A percentile compares a stretch with the other conserved stretches of the same genome.
Conservation (phyloP, 352 stramenopile genomes). For the Phytophthora fragariae region DNA sequence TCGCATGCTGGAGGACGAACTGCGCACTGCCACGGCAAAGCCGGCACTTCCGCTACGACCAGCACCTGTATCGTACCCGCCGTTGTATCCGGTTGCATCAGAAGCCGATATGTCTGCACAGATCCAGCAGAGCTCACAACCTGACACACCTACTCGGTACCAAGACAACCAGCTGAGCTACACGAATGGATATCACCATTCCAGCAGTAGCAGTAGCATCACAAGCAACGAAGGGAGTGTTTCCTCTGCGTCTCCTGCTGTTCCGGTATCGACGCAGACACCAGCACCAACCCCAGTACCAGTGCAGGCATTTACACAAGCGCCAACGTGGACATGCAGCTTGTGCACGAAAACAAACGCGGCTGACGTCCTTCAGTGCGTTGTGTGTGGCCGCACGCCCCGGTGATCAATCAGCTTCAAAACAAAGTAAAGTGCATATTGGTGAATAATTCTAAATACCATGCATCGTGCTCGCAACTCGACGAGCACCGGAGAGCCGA, state of each 20-base stretch:
- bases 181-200: slow-evolving; percentile 29
- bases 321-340: slow-evolving; percentile 63
- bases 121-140: slow-evolving; percentile 19
- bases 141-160: slow-evolving; percentile 2
- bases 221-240: slow-evolving; percentile 19
- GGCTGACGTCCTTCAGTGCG: slow-evolving; percentile 56
- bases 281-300: not conserved
- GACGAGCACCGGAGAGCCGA: not conserved
- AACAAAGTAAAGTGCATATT: slow-evolving; percentile 6
- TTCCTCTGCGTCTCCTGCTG: not conserved
- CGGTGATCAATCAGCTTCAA: slow-evolving; percentile 24
- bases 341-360: slow-evolving; percentile 81
- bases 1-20: slow-evolving; percentile 60
- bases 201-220: slow-evolving; percentile 25
- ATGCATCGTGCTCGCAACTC: slow-evolving; percentile 5
- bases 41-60: slow-evolving; percentile 15
- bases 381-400: slow-evolving; percentile 72
- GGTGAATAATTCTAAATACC: slow-evolving; percentile 12
- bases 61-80: slow-evolving; percentile 40
- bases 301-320: slow-evolving; percentile 19
- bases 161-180: slow-evolving; percentile 21
- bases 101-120: slow-evolving; percentile 23
- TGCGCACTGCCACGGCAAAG: slow-evolving; percentile 34
- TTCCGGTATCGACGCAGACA: not conserved
- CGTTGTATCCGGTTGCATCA: slow-evolving; percentile 33